A percentile compares a stretch with the other conserved stretches of the same genome.
These are phyloP conservation scores for Coemansia sp. DNA, from an alignment of 192 early-diverging fungal genomes.

Conservation along the genomic window DNA sequence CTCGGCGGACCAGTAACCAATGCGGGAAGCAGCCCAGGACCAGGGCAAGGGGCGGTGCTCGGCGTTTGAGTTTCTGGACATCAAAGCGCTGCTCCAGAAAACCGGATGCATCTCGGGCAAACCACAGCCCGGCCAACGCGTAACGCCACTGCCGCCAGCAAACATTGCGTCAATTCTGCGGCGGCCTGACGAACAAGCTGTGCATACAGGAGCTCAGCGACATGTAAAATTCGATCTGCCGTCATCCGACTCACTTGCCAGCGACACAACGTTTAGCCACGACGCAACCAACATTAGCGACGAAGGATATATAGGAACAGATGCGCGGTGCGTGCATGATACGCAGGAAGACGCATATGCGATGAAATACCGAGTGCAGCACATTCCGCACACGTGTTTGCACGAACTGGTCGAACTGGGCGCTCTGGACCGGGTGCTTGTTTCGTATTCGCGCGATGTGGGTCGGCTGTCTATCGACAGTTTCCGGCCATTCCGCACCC, in stretches of 20 bases:
- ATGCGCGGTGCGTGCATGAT: constrained; percentile 1
- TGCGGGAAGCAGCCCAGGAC: constrained; percentile 5
- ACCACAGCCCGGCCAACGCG: constrained; percentile 28
- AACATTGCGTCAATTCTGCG: constrained; percentile 22
- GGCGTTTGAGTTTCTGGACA: constrained; percentile 20
- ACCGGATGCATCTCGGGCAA: constrained; percentile 20
- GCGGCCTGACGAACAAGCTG: not conserved
- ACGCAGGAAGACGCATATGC: constrained; percentile 1
- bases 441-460: constrained; percentile 20
- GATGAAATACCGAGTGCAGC: constrained; percentile 19
- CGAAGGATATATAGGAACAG: constrained; percentile 8
- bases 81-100: constrained; percentile 33
- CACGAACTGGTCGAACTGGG: constrained; percentile 35
- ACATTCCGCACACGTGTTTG: constrained; percentile 28
- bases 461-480: constrained; percentile 35
- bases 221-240: constrained; percentile 34
- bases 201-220: constrained; percentile 10
- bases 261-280: not conserved
- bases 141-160: constrained; percentile 7
- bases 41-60: constrained; percentile 18
- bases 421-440: constrained; percentile 28
- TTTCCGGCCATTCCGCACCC: constrained; percentile 38
- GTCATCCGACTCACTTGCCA: not conserved
- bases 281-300: not conserved
- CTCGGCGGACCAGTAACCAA: not conserved